Conservation (phyloP, 78 protist genomes). For the Cavenderia fasciculata region DNA sequence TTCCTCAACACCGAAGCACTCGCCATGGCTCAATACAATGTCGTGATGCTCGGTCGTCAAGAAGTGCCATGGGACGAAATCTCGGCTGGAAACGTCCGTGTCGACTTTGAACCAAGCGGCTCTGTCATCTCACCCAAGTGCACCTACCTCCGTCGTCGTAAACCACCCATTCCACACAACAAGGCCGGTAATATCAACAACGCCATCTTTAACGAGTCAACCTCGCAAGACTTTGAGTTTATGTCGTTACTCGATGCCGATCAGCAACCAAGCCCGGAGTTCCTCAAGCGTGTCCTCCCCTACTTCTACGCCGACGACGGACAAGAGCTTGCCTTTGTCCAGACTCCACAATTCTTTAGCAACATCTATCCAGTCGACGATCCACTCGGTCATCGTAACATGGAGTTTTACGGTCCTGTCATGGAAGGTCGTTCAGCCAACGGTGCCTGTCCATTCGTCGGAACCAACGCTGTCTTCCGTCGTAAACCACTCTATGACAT, state of each 20-base stretch:
- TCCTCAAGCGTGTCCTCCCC: slow-evolving; percentile 68
- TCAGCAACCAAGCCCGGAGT: slow-evolving; percentile 78
- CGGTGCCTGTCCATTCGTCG: slow-evolving; percentile 77
- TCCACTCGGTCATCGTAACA: slow-evolving; percentile 76
- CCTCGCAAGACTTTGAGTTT: slow-evolving; percentile 55
- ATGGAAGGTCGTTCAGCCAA: slow-evolving; percentile 78
- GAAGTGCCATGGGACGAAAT: slow-evolving; percentile 72
- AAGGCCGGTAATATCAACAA: slow-evolving; percentile 77
- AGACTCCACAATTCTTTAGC: slow-evolving; percentile 77
- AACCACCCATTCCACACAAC: slow-evolving; percentile 82
- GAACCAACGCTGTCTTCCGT: slow-evolving; percentile 77
- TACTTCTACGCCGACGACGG: slow-evolving; percentile 66
- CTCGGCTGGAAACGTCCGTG: slow-evolving; percentile 67
- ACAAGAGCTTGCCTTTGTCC: slow-evolving; percentile 52
- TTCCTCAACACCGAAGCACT: slow-evolving; percentile 56
- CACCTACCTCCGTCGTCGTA: slow-evolving; percentile 73
- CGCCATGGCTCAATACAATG: slow-evolving; percentile 72
- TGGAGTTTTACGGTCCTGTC: slow-evolving; percentile 81
- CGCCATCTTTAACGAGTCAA: slow-evolving; percentile 69
- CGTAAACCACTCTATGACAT: slow-evolving; percentile 74
- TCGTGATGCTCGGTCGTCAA: slow-evolving; percentile 72
- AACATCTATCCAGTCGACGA: slow-evolving; percentile 78
- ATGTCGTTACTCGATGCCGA: slow-evolving; percentile 69
- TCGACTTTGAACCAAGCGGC: slow-evolving; percentile 61
- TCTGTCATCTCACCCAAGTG: slow-evolving; percentile 51